Evolutionary conservation across 768 basidiomycete genomes (phyloP).

Genomic region (Pleurotus eryngii): DNA sequence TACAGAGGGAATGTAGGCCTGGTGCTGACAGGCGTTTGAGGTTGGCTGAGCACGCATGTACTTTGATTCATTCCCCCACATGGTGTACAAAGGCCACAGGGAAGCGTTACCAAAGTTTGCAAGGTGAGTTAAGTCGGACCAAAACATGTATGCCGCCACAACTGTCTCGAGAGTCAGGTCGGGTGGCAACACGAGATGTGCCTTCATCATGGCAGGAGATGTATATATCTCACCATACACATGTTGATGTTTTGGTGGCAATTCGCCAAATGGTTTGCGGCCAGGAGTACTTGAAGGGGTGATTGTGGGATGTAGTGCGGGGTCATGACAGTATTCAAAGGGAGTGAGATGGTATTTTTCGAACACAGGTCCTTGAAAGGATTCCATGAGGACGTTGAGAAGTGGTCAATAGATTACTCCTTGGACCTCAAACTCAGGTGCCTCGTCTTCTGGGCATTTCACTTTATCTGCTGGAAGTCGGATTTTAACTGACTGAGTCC

Average conservation of each 20-base stretch:
- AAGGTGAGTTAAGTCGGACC: conserved; percentile 29
- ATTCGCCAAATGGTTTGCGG: too few species aligned
- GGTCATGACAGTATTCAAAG: conserved; percentile 15
- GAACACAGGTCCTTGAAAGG: conserved; percentile 13
- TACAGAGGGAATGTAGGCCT: conserved; percentile 42
- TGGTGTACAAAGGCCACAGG: conserved; percentile 30
- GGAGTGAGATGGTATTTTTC: conserved; percentile 13
- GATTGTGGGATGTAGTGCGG: conserved; percentile 9
- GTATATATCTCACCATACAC: too few species aligned
- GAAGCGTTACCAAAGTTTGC: conserved; percentile 29
- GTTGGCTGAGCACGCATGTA: conserved; percentile 27
- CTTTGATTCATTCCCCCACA: conserved; percentile 36
- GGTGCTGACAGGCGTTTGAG: conserved; percentile 30
- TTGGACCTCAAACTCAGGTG: conserved; percentile 24
- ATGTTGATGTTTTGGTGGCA: background rate
- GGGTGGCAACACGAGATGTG: too few species aligned
- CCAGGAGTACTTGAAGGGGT: too few species aligned
- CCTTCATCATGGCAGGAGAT: too few species aligned
- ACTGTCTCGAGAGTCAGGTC: too few species aligned
- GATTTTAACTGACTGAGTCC: conserved; percentile 16
- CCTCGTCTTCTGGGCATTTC: conserved; percentile 19
- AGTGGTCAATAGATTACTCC: conserved; percentile 24
- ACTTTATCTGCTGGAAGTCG: conserved; percentile 15
- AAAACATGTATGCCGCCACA: conserved; percentile 21
- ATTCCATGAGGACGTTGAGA: conserved; percentile 17